Evolutionary conservation across 2,329 filamentous ascomycete genomes (phyloP), one percentile per base, ranked within the genome.

Genomic region (Apiospora kogelbergensis): DNA sequence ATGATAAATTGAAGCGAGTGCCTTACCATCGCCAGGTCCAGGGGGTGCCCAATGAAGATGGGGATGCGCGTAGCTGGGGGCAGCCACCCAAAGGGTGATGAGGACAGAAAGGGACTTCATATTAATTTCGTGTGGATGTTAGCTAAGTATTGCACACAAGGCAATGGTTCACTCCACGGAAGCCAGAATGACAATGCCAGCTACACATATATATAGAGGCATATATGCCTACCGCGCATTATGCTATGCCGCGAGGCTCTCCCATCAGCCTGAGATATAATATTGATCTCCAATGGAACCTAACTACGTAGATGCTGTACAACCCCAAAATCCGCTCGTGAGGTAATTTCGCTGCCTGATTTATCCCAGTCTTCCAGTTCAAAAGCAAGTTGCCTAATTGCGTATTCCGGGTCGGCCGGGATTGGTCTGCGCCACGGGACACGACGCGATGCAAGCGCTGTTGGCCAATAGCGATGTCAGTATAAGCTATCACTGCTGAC

Each of bases 21-120:
- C 11, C 24, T 65, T 17, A 65, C 63, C 63, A 45, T 65, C 63
- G 63, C 63, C 63, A 22, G 24, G 63, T 20, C 63, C 63, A 26
- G 63, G 63, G 20, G 63, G 63, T 6, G 40, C n/a, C 63, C 63
- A 65, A 5, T 65, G 63, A 37, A n/a, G 53, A n/a, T 60, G 30
- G 17, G 53, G 53, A 60, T 60, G 53, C 53, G 53, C 53, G 37
- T 37, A 60, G 53, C 30, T 37, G 37, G 30, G 9, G 37, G 26
- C 17, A n/a, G 30, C 53, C 7, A n/a, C 7, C 30, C 26, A 37
- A 37, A 60, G 26, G 30, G 53, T 13, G 20, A 22, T 13, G 30
- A 60, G 3, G 9, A 37, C 20, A 10, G 53, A 37, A 37, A 37
- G 1, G 11, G 17, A 37, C 9, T 37, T 60, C 30, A 60, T 60